Conservation (phyloP, 2,329 filamentous ascomycete genomes). For the Ascochyta fabae region DNA sequence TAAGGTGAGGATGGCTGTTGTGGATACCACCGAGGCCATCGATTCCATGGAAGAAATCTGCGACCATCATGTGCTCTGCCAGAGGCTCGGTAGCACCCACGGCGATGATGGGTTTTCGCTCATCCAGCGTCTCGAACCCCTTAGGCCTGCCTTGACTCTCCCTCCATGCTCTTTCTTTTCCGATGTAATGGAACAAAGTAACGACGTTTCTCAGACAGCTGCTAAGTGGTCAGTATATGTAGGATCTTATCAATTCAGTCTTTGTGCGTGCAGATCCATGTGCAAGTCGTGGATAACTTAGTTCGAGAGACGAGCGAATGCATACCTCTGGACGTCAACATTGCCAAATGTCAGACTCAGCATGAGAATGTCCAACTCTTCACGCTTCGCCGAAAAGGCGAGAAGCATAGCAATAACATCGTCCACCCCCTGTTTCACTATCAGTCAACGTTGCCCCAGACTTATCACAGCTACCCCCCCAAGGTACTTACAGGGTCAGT, state of each 20-base stretch:
- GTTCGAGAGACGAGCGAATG: neutral
- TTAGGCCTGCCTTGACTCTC: conserved; percentile 68
- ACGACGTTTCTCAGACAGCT: conserved; percentile 89
- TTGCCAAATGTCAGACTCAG: conserved; percentile 95
- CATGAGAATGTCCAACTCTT: conserved; percentile 85
- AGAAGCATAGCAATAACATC: conserved; percentile 89
- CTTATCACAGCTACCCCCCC: conserved; percentile 15
- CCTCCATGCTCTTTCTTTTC: conserved; percentile 87
- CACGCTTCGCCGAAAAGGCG: conserved; percentile 78
- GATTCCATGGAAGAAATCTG: conserved; percentile 72
- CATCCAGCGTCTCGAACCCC: conserved; percentile 75
- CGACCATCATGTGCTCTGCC: conserved; percentile 76
- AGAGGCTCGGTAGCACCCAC: conserved; percentile 86
- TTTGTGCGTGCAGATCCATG: neutral
- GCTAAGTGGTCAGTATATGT: neutral
- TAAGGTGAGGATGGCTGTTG: conserved; percentile 56
- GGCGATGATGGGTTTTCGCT: conserved; percentile 81
- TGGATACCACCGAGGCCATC: conserved; percentile 59
- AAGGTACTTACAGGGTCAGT: conserved; percentile 77
- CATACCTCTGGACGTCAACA: conserved; percentile 80
- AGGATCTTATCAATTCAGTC: neutral
- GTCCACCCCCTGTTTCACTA: conserved; percentile 73
- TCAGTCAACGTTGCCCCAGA: neutral
- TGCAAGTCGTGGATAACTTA: neutral
- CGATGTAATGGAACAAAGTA: conserved; percentile 88